Evolutionary conservation across 192 early-diverging fungal species (phyloP).

Genomic region (Entomortierella chlamydospora): DNA sequence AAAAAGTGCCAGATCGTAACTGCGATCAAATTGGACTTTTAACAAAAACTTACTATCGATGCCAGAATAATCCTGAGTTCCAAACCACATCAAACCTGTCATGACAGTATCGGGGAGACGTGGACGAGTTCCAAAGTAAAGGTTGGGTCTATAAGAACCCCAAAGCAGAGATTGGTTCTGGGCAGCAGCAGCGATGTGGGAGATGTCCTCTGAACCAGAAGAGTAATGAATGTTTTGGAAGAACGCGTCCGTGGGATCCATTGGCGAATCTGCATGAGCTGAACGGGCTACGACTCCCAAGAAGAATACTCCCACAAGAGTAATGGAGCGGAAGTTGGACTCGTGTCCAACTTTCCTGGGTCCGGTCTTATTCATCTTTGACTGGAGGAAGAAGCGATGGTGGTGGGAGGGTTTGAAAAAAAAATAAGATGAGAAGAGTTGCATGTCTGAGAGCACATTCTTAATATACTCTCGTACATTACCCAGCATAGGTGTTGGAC

Average conservation of each 20-base stretch:
- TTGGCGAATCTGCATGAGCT: background rate
- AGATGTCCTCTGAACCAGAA: background rate
- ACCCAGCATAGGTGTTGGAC: no score
- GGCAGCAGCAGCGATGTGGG: slow-evolving; percentile 9
- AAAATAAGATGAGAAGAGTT: background rate
- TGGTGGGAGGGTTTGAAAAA: background rate
- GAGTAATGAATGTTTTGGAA: slow-evolving; percentile 4
- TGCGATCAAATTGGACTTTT: background rate
- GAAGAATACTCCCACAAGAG: background rate
- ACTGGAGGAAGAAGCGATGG: background rate
- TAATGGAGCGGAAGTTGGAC: background rate
- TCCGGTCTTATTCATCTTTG: slow-evolving; percentile 5
- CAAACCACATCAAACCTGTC: slow-evolving; percentile 96
- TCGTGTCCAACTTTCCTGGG: background rate
- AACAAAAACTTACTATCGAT: slow-evolving; percentile 57
- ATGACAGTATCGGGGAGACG: slow-evolving; percentile 81
- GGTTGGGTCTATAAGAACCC: slow-evolving; percentile 92
- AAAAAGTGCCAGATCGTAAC: no score
- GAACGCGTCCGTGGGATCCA: slow-evolving; percentile 18
- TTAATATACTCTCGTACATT: no score
- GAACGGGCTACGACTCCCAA: background rate
- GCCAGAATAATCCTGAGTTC: slow-evolving; percentile 66
- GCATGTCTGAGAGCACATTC: no score
- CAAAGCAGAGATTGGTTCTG: slow-evolving; percentile 75
- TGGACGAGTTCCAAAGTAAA: slow-evolving; percentile 93